Evolutionary conservation across 768 basidiomycete species (phyloP), one percentile per base, ranked within the genome.

Genomic region (Melanogaster broomeanus): DNA sequence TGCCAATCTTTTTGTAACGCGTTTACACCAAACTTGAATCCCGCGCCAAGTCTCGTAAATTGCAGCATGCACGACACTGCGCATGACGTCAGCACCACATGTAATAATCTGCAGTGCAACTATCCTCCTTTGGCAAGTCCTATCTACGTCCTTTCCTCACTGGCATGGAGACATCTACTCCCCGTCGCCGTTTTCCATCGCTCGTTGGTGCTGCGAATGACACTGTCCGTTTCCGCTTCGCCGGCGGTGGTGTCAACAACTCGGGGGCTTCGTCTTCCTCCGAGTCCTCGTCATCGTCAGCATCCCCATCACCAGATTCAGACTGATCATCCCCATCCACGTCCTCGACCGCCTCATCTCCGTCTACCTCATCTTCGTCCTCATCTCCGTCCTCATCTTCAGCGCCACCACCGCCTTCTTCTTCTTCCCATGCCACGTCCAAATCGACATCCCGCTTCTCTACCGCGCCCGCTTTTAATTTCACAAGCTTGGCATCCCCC

Each of bases 401-500:
- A 41, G 59, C 62, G 7, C 64, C 67, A 6, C 58, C 61, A 5
- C 67, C 66, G 15, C 12, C 10, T 5, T n/a, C n/a, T 67, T 64
- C 69, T 25, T 70, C 72, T 30, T 44, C 62, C 68, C 75, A 74
- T 13, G 57, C 54, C 25, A 56, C 61, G 16, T 74, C 73, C 51
- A 79, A 61, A 41, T 71, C 75, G 16, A 80, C 64, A 19, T 64
- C 66, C 27, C 82, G 71, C 40, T 46, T 44, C 46, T 83, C 83
- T 21, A 69, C 61, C 47, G 38, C 58, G 0, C 77, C 74, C 13
- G 68, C 52, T 5, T 59, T 61, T 56, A 85, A 67, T 63, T 74
- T 84, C 44, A 95, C 81, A 55, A 90, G 60, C 11, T 84, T 87
- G 54, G 74, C 63, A 0, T 70, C 76, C 3, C 49, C 51, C 2